phyloP scores from a whole-genome alignment of 441 rosid genomes.

The Manihot esculenta region DNA sequence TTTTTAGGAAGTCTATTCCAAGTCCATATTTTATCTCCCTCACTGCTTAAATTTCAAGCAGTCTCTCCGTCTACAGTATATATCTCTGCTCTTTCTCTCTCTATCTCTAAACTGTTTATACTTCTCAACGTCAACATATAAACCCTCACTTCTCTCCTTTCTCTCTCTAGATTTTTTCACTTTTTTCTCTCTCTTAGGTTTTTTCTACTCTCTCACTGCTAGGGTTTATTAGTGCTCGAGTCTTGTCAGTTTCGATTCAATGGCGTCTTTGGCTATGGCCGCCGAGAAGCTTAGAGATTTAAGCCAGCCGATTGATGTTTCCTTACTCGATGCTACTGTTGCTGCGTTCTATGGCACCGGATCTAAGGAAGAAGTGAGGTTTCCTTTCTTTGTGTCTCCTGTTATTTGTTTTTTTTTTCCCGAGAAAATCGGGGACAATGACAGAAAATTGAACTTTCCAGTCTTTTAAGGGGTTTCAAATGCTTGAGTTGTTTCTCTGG shows the following conservation, averaged over 20 bases:
- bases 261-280: conserved; percentile 66
- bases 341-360: conserved; percentile 99
- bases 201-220: conserved; percentile 27
- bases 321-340: conserved; percentile 93
- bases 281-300: conserved; percentile 96
- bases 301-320: conserved; percentile 94
- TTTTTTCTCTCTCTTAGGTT: conserved; percentile 56
- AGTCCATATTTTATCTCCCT: conserved; percentile 32
- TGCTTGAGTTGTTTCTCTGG: background rate
- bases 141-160: conserved; percentile 21
- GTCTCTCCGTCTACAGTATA: conserved; percentile 23
- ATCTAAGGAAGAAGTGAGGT: conserved; percentile 96
- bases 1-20: conserved; percentile 30
- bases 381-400: conserved; percentile 18
- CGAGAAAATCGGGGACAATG: conserved; percentile 13
- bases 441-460: conserved; percentile 2
- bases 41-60: conserved; percentile 83
- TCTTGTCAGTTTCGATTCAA: background rate
- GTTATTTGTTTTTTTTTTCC: background rate
- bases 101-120: conserved; percentile 8
- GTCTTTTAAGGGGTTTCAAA: background rate
- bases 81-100: background rate
- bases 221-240: conserved; percentile 38
- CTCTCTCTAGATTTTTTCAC: conserved; percentile 33
- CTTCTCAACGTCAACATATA: conserved; percentile 6